Conservation (phyloP, 805 yeast genomes). For the Hanseniaspora pseudoguilliermondii region DNA sequence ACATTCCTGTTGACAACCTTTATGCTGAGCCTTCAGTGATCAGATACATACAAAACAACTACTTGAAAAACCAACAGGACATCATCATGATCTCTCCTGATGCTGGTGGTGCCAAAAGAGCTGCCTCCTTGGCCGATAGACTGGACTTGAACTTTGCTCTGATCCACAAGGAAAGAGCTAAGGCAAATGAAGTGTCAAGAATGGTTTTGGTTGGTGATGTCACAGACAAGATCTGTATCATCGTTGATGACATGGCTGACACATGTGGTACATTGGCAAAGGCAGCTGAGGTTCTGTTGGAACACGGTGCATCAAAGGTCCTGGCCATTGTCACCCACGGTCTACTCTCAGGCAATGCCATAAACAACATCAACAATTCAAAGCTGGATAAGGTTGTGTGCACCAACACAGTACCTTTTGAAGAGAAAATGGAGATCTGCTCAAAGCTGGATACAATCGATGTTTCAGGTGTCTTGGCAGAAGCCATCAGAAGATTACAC, state of each 20-base stretch:
- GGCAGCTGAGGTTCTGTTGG: constrained; percentile 78
- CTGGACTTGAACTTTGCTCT: constrained; percentile 87
- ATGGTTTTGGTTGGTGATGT: constrained; percentile 98
- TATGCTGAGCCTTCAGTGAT: constrained; percentile 90
- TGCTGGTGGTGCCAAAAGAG: constrained; percentile 98
- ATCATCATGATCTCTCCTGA: constrained; percentile 89
- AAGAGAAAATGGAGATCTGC: constrained; percentile 44
- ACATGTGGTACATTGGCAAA: constrained; percentile 94
- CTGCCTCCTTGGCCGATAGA: constrained; percentile 84
- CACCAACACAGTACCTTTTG: constrained; percentile 86
- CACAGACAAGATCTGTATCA: constrained; percentile 61
- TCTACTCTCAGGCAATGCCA: constrained; percentile 75
- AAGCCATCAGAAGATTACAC: constrained; percentile 85
- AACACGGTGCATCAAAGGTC: constrained; percentile 71
- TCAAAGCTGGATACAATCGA: constrained; percentile 70
- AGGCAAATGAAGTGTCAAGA: constrained; percentile 85
- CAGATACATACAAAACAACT: constrained; percentile 59
- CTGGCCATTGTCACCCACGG: constrained; percentile 95
- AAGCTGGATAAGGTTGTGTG: constrained; percentile 66
- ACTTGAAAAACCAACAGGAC: constrained; percentile 29
- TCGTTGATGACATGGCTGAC: constrained; percentile 97
- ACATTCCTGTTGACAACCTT: constrained; percentile 87
- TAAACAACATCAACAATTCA: constrained; percentile 54
- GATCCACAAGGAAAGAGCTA: constrained; percentile 90
- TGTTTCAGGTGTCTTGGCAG: constrained; percentile 77